Conservation (phyloP, 2,329 filamentous ascomycete genomes). For the Ustilaginoidea virens region DNA sequence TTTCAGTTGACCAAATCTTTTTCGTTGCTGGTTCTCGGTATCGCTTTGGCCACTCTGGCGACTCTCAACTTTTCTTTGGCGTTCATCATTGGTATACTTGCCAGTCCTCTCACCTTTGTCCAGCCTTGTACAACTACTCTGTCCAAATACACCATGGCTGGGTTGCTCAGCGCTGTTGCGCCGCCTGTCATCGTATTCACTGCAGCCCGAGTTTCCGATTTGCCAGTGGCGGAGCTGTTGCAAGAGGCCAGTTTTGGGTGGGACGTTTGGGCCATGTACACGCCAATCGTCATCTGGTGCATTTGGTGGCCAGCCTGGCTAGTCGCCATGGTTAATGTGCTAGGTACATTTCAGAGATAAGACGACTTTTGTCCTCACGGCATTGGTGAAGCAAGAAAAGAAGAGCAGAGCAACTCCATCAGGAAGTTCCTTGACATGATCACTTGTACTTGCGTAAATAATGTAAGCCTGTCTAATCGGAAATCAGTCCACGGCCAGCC, state of each 20-base stretch:
- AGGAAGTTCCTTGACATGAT: too few relatives aligned
- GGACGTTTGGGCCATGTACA: conserved; percentile 82
- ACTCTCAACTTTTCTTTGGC: conserved; percentile 92
- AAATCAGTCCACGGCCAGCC: too few relatives aligned
- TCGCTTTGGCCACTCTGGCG: conserved; percentile 81
- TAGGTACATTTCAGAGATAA: conserved; percentile 18
- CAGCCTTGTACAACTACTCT: conserved; percentile 27
- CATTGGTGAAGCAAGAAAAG: too few relatives aligned
- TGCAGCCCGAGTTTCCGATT: conserved; percentile 24
- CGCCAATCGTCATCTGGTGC: conserved; percentile 79
- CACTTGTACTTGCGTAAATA: too few relatives aligned
- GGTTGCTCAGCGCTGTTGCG: conserved; percentile 43
- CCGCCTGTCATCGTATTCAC: conserved; percentile 41
- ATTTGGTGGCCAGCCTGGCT: conserved; percentile 94
- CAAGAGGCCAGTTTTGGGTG: conserved; percentile 69
- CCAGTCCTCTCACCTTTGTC: conserved; percentile 66
- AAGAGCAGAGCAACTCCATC: too few relatives aligned
- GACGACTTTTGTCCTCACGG: neutral
- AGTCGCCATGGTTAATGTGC: conserved; percentile 40
- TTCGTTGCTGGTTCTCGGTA: conserved; percentile 80
- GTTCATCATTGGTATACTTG: conserved; percentile 67
- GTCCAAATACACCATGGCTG: conserved; percentile 25
- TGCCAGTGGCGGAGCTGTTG: conserved; percentile 42
- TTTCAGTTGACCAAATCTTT: conserved; percentile 74
- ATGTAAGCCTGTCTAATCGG: too few relatives aligned